Evolutionary conservation across 352 stramenopile genomes (phyloP), one percentile per base, ranked within the genome.

Genomic region (Pythium phragmiticola): DNA sequence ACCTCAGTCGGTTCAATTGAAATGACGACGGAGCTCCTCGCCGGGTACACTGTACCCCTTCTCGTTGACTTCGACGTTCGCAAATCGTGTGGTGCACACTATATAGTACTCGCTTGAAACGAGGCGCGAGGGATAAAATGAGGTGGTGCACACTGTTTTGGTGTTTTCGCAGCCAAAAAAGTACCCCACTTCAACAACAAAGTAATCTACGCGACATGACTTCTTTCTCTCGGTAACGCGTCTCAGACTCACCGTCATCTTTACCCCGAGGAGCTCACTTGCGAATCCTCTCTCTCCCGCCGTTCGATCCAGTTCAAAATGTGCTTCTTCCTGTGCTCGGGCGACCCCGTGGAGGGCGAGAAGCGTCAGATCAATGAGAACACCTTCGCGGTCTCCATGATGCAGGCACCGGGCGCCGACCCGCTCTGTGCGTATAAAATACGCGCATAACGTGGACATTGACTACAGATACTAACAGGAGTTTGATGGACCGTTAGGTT

Each of bases 351-450:
- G 1, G 82, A 87, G 7, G 77, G 77, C 43, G 78, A 93, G 66
- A 66, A 78, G 34, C 86, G 86, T 64, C 77, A 88, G 56, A 57
- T 81, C 45, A 92, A 97, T 70, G 68, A 69, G 0, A 74, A 84
- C 30, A 66, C 68, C 16, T 98, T 97, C 73, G 77, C 89, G 23
- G 81, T 98, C 60, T 80, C 72, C 50, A 90, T 98, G 79, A 96
- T 95, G 75, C 54, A 94, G 43, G 92, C 92, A 23, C 86, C 88
- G 9, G 72, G 72, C 57, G 79, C 76, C n/a, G 88, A 90, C 52
- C 89, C 89, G 19, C 64, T 88, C 43, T 98, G 92, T 88, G 90
- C 69, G 80, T 80, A 61, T 30, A 2, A 2, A 11, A 19, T 16
- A 30, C 3, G 4, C 2, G 7, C 42, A 48, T 50, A 7, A 16